Evolutionary conservation across 2,329 filamentous ascomycete species (phyloP).

Genomic region (Curvularia eragrostidis): DNA sequence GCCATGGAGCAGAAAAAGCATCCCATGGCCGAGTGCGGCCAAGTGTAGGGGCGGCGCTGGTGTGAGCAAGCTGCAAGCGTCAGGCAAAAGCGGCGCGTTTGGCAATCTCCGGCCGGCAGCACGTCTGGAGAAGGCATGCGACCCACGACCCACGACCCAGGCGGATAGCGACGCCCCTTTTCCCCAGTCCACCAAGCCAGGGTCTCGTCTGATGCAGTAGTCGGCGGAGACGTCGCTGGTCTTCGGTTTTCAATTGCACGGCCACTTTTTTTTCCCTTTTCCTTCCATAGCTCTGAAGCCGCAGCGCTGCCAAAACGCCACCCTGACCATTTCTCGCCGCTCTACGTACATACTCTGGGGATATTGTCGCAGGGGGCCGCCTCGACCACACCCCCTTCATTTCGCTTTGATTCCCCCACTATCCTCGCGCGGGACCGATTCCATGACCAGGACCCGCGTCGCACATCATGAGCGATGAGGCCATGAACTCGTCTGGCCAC

Average conservation of each 20-base stretch:
- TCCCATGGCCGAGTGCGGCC: neutral
- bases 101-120: conserved; percentile 32
- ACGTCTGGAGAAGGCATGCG: conserved; percentile 22
- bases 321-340: conserved; percentile 15
- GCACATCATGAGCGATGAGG: conserved; percentile 43
- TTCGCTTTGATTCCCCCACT: conserved; percentile 35
- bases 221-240: conserved; percentile 22
- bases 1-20: conserved; percentile 6
- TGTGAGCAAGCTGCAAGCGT: conserved; percentile 33
- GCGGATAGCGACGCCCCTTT: conserved; percentile 32
- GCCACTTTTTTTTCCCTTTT: neutral
- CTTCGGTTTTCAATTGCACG: conserved; percentile 29
- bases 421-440: conserved; percentile 33
- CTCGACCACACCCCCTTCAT: conserved; percentile 35
- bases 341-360: conserved; percentile 7
- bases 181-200: conserved; percentile 22
- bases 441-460: conserved; percentile 41
- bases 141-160: conserved; percentile 16
- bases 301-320: conserved; percentile 18
- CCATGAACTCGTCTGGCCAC: conserved; percentile 32
- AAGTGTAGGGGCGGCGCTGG: neutral
- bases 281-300: conserved; percentile 20
- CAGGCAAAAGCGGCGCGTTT: conserved; percentile 22
- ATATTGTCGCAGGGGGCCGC: conserved; percentile 25
- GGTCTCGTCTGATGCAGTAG: conserved; percentile 14